Base-by-base conservation (phyloP, 495 filamentous ascomycete genomes). In the Hyaloscypha variabilis region DNA sequence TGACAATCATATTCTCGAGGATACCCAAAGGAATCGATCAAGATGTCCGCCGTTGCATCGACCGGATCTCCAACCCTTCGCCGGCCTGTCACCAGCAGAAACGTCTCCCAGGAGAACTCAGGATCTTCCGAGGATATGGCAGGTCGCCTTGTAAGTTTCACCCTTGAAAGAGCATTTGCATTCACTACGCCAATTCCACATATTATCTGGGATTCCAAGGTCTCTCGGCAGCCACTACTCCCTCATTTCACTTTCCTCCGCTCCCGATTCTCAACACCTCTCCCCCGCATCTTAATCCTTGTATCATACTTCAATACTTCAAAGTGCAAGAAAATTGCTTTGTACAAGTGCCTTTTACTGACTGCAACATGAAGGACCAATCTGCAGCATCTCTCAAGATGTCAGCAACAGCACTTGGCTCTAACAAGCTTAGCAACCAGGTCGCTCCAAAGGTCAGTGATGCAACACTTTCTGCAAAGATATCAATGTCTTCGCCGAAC, bases 361-460 rank as follows among this genome's bases (percentile, higher is more conserved):
- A 57, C 19, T 31, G 19, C 21, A 34, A 10, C 54, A 29, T 58
- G 53, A 39, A 65, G 28, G 31, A 49, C 30, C 23, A 36, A 31
- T 11, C 62, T 42, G 31, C 31, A 13, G 26, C 39, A 46, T 63
- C 68, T 3, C 60, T 71, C 52, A 74, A 74, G 75, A 81, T 80
- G 64, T 71, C 77, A 6, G 74, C 75, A 21, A 72, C 72, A 28
- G 77, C 76, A 26, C 76, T 86, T 14, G 71, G 77, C 21, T 76
- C 81, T 21, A 81, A 78, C 59, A 82, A 82, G 64, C 64, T 84
- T 64, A 77, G 76, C 58, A 83, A 83, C 66, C 82, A 83, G 70
- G 63, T 66, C 19, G 76, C 73, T 71, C 66, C 70, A 54, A 74
- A 74, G 67, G 72, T 72, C 17, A 28, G 14, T 21, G 17, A 59